Evolutionary conservation across 2,329 filamentous ascomycete species (phyloP), one percentile per base, ranked within the genome.

Genomic region (Botryotinia convoluta): DNA sequence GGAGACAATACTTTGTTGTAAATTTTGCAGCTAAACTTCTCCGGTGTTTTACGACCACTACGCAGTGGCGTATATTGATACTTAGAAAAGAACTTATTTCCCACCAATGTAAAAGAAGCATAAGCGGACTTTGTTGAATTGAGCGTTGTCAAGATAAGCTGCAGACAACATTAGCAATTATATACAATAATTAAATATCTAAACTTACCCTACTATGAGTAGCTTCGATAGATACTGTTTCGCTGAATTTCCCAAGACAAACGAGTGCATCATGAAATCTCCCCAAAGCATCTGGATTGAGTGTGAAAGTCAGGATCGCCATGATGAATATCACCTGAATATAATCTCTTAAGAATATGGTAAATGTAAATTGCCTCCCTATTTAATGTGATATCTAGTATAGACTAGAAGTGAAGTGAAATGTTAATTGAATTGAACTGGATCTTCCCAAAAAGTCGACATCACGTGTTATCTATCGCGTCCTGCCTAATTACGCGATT

Each of bases 111-210:
- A 78, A 94, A 91, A 74, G 91, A 91, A 39, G 91, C 90, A 81
- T 95, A 95, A 29, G 92, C 92, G 6, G 93, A 93, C 79, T 93
- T 93, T 72, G 92, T 93, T n/a, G 88, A 88, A 81, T 95, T 95
- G 76, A 95, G 84, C 22, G 92, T 90, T 22, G 92, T 93, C 72
- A 95, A 85, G 7, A 91, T 86, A 76, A 95, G 87, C 92, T 93
- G 75, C 48, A 68, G 65, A 63, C 69, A 63, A 67, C 67, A 67
- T 70, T 32, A 74, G 67, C 51, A 77, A 71, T 45, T n/a, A 57
- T 32, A 32, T 39, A 54, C 16, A 59, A 35, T 54, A 16, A 26
- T 71, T 57, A 54, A 39, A n/a, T 60, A 29, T 60, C 29, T 62
- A 45, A 51, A 74, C 73, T 60, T 54, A 77, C 77, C 76, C 78